Evolutionary conservation across 305 asterid genomes (phyloP).

Genomic region (Solanum aculeatissimum): DNA sequence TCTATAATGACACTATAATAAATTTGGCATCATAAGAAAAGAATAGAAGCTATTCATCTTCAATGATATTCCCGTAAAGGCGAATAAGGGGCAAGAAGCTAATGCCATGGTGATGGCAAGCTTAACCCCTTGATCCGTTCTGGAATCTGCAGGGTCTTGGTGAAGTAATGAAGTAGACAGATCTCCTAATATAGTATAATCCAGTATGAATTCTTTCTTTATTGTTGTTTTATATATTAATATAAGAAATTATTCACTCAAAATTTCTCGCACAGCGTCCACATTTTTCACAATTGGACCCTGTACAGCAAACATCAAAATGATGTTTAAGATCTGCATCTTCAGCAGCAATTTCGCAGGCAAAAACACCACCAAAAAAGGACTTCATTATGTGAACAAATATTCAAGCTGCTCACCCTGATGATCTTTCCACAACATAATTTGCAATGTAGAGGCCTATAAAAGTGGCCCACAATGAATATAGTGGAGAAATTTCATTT

Average conservation of each 20-base stretch:
- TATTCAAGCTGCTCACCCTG: constrained; percentile 56
- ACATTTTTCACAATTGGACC: background rate
- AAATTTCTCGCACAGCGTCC: background rate
- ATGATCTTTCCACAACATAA: constrained; percentile 95
- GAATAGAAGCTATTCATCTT: background rate
- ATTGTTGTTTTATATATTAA: background rate
- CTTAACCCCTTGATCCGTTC: background rate
- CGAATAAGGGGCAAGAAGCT: background rate
- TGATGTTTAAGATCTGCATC: background rate
- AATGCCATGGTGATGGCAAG: background rate
- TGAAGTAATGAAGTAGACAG: background rate
- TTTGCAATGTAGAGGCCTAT: constrained; percentile 98
- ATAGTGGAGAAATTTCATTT: constrained; percentile 90
- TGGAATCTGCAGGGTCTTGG: background rate
- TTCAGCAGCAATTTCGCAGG: background rate
- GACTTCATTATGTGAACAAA: background rate
- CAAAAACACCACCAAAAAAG: background rate
- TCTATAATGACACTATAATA: background rate
- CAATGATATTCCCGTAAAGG: background rate
- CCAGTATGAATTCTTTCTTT: background rate
- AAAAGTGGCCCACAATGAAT: constrained; percentile 98
- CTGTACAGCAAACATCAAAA: background rate
- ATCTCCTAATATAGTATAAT: background rate
- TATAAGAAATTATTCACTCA: background rate
- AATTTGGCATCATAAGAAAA: background rate